Percentiles rank a stretch among this genome's conserved stretches.
phyloP scores from a whole-genome alignment of 768 basidiomycete genomes.

The Pleurotus pulmonarius region DNA sequence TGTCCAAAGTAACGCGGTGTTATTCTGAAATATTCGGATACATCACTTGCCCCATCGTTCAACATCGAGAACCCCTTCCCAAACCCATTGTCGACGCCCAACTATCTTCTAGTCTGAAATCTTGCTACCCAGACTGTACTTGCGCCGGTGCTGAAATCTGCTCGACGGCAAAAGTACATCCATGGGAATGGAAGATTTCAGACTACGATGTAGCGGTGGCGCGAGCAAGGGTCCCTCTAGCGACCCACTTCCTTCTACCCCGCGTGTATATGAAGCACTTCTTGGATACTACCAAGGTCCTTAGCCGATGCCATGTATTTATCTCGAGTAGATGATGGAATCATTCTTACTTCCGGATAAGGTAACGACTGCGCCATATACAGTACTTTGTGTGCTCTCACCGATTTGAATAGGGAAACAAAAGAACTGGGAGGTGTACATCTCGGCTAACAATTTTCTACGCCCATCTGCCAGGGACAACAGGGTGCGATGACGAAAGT shows the following conservation, averaged over 20 bases:
- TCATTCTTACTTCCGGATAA: background rate
- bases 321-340: background rate
- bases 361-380: background rate
- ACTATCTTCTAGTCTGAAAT: conserved; percentile 5
- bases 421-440: no score
- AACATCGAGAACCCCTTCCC: no score
- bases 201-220: background rate
- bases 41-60: no score
- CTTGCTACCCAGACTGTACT: conserved; percentile 3
- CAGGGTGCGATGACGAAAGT: conserved; percentile 73
- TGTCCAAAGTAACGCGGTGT: background rate
- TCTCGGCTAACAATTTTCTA: conserved; percentile 36
- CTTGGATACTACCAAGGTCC: no score
- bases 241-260: no score
- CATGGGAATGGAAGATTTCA: conserved; percentile 9
- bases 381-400: background rate
- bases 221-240: no score
- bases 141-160: background rate
- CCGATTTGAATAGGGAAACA: background rate
- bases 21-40: no score
- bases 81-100: background rate
- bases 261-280: no score
- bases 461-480: conserved; percentile 72
- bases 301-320: no score
- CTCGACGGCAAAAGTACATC: conserved; percentile 3